These are phyloP conservation scores for Dianthus caryophyllus DNA, from an alignment of 148 eudicot genomes.

Conservation along the genomic window DNA sequence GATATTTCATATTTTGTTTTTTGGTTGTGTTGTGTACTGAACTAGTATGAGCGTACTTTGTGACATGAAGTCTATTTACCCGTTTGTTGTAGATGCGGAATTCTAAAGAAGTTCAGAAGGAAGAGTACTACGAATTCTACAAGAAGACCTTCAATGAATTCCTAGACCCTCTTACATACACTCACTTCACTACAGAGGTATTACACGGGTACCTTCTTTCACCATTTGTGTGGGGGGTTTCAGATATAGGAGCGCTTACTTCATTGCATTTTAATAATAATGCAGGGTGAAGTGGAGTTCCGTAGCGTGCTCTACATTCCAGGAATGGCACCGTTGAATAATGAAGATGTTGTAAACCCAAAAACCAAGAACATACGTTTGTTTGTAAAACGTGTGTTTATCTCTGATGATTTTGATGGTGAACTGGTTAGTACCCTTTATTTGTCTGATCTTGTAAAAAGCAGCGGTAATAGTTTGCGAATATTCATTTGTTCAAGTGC, in stretches of 20 bases:
- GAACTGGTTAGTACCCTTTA: conserved; percentile 63
- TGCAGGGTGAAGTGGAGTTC: conserved; percentile 98
- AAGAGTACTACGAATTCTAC: conserved; percentile 85
- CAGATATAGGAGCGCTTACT: neutral
- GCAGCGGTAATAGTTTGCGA: neutral
- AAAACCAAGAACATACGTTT: conserved; percentile 88
- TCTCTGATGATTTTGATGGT: conserved; percentile 98
- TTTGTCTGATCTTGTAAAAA: neutral
- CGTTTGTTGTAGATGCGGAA: conserved; percentile 67
- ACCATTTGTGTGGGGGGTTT: neutral
- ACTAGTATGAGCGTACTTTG: conserved; percentile 2
- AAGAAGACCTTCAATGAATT: conserved; percentile 93
- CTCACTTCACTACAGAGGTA: conserved; percentile 98
- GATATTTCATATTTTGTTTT: neutral
- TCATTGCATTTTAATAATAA: conserved; percentile 10
- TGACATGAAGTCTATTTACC: neutral
- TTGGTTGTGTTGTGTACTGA: neutral
- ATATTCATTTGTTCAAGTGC: neutral
- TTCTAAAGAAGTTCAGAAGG: conserved; percentile 82
- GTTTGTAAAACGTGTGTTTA: conserved; percentile 87
- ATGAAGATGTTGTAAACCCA: conserved; percentile 65
- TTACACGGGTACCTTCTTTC: neutral
- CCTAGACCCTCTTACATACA: conserved; percentile 76
- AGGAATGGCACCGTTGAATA: conserved; percentile 82
- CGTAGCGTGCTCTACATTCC: conserved; percentile 90